Base-by-base conservation (phyloP, 495 filamentous ascomycete genomes). In the Polyplosphaeria fusca region DNA sequence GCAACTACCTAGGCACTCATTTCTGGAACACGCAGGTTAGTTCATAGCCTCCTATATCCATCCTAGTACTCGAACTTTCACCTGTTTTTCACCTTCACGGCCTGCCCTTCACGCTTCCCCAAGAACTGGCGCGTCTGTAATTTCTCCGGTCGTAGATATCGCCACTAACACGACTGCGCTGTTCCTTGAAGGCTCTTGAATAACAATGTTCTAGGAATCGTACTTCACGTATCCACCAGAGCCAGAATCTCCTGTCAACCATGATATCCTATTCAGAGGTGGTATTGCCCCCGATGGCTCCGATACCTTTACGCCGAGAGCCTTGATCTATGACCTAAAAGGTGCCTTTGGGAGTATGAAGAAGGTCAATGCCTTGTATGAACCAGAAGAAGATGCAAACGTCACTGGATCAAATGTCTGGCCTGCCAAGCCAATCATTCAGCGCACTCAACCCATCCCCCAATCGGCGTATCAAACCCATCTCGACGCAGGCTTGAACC, bases 1-100 rank as follows among this genome's bases (percentile, higher is more conserved):
- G 85, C 65, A 99, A 99, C 73, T 95, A 96, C 64, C 70, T 96
- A 24, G 91, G 86, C n/a, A 95, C 89, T 0, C 93, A 99, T 74
- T 97, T 95, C 69, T 99, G 94, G 94, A 99, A 99, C 64, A 78
- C 89, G 24, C 92, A 96, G 76, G 85, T 35, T 35, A 35, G 30
- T 7, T 35, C 30, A 14, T 35, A 7, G 14, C 30, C 30, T 35
- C 14, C 30, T 7, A 35, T 35, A n/a, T n/a, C n/a, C n/a, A n/a
- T n/a, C n/a, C n/a, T n/a, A n/a, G n/a, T n/a, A n/a, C n/a, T n/a
- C n/a, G n/a, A n/a, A n/a, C n/a, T n/a, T n/a, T n/a, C n/a, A n/a
- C n/a, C n/a, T n/a, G n/a, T n/a, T n/a, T n/a, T n/a, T n/a, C n/a
- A n/a, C n/a, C n/a, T n/a, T n/a, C n/a, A n/a, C n/a, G n/a, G n/a